Base-by-base conservation (phyloP, 2,329 filamentous ascomycete species). In the Xylariaceae sp. region DNA sequence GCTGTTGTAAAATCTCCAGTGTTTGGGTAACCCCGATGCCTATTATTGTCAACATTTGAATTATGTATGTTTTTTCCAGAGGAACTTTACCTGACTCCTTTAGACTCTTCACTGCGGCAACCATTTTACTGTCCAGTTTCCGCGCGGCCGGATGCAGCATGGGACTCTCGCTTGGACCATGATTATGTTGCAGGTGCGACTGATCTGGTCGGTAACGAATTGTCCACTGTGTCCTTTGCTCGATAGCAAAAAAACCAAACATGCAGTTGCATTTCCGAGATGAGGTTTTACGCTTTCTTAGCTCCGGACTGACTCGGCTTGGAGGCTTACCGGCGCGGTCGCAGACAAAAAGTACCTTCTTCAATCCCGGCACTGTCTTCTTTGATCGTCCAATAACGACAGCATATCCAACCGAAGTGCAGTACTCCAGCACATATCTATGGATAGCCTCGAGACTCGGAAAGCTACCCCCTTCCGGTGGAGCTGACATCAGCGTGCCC, bases 161-260 rank as follows among this genome's bases (percentile, higher is more conserved):
- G 2, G 83, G 83, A 64, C 83, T 85, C 66, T 86, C 82, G 63
- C 83, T 86, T 1, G 83, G 83, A 0, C 80, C 80, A 62, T 86
- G 83, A 62, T 86, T 86, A 67, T 86, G 83, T 53, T 74, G 70
- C 41, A 85, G 70, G 64, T 86, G 83, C 50, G 74, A 65, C 4
- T 74, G 69, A 58, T 85, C 79, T 2, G 83, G 83, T 3, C 83
- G 79, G 64, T 85, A 86, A 50, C 83, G 76, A 55, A 86, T 79
- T 0, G 81, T 82, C 83, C 83, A 86, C 61, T 86, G 81, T 0
- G 81, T 85, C 56, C 83, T 76, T 64, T 85, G 81, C 67, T 86
- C 83, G 40, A 86, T 83, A 53, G 83, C 83, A 60, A 86, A 86
- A 67, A 86, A 85, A n/a, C 83, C 83, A 67, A 86, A 86, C 32